A percentile compares a stretch with the other conserved stretches of the same genome.
Conservation (phyloP, 2,329 filamentous ascomycete species). For the Pestalotiopsis sp. region DNA sequence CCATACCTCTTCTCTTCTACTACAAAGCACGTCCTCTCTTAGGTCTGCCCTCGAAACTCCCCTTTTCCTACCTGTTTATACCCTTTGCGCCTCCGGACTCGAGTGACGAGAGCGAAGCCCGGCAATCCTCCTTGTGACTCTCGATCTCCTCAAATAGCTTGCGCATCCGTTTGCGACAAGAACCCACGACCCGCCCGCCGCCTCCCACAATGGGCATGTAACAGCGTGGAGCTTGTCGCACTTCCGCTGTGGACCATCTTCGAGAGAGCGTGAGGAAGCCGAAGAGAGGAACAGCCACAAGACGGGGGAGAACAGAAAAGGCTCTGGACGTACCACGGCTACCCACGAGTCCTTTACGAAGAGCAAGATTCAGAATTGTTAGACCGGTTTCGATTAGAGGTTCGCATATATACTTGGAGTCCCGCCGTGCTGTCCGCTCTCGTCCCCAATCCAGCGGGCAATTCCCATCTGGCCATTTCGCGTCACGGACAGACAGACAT, state of each 20-base stretch:
- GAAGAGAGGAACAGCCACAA: slow-evolving; percentile 1
- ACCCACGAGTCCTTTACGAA: not conserved
- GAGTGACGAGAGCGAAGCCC: slow-evolving; percentile 9
- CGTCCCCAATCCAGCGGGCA: not conserved
- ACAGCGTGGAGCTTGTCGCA: slow-evolving; percentile 13
- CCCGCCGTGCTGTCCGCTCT: not conserved
- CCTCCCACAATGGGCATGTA: slow-evolving; percentile 15
- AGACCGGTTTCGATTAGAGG: slow-evolving; percentile 14
- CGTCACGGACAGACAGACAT: not conserved
- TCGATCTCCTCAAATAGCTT: not conserved
- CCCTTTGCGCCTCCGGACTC: not conserved
- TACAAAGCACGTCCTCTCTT: not conserved
- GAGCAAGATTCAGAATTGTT: slow-evolving; percentile 3
- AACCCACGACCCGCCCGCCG: not conserved
- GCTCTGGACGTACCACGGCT: not conserved
- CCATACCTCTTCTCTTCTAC: slow-evolving; percentile 8
- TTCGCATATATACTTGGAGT: slow-evolving; percentile 13
- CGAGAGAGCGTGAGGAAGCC: slow-evolving; percentile 9
- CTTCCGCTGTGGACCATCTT: slow-evolving; percentile 11
- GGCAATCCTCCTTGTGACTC: not conserved
- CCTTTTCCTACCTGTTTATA: not conserved
- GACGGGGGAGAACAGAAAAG: not conserved
- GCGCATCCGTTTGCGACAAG: slow-evolving; percentile 11
- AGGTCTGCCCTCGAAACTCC: not conserved
- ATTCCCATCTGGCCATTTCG: not conserved